Percentiles rank a stretch among this genome's conserved stretches.
Conservation (phyloP, 2,329 filamentous ascomycete species). For the Monilinia laxa region DNA sequence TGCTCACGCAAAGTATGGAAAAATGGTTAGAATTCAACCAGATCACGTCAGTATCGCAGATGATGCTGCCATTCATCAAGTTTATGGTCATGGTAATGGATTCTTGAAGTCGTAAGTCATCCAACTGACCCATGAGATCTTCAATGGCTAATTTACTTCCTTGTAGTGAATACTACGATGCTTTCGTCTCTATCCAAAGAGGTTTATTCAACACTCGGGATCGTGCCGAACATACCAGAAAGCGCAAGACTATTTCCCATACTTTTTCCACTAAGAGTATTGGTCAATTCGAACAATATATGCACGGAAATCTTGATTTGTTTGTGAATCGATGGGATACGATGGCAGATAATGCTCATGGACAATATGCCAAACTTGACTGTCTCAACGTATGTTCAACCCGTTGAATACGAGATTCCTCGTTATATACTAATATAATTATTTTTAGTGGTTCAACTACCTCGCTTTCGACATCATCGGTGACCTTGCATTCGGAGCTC, state of each 20-base stretch:
- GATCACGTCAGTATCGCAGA: slow-evolving; percentile 82
- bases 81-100: slow-evolving; percentile 80
- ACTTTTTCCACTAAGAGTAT: slow-evolving; percentile 83
- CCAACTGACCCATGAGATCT: neutral
- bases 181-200: slow-evolving; percentile 81
- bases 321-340: slow-evolving; percentile 73
- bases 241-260: slow-evolving; percentile 84
- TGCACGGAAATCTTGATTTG: slow-evolving; percentile 72
- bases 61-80: slow-evolving; percentile 68
- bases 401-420: neutral
- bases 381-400: slow-evolving; percentile 53
- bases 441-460: slow-evolving; percentile 66
- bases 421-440: neutral
- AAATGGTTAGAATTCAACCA: slow-evolving; percentile 80
- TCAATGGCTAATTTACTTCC: slow-evolving; percentile 4
- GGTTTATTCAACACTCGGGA: slow-evolving; percentile 89
- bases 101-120: slow-evolving; percentile 63
- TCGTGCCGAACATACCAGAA: slow-evolving; percentile 77
- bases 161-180: slow-evolving; percentile 80
- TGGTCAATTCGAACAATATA: slow-evolving; percentile 84
- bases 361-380: slow-evolving; percentile 63
- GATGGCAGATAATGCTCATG: slow-evolving; percentile 47
- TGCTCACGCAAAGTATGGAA: slow-evolving; percentile 69
- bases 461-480: slow-evolving; percentile 57
- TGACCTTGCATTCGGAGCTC: slow-evolving; percentile 68